phyloP scores from a whole-genome alignment of 1,284 basidiomycete genomes.

The Marasmius sp. region DNA sequence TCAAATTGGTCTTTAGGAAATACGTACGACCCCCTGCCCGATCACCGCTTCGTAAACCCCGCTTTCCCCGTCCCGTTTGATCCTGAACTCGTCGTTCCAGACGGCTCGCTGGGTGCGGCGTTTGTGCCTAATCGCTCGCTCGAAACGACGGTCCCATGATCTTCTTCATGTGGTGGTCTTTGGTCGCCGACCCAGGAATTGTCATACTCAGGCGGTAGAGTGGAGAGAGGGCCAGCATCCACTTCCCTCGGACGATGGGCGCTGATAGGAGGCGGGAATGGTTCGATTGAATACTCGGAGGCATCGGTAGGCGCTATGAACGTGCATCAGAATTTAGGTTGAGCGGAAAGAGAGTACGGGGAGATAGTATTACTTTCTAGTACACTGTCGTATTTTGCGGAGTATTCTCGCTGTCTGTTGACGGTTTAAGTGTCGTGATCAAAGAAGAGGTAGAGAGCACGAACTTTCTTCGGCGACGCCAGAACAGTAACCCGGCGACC shows the following conservation, averaged over 20 bases:
- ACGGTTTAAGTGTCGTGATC: not conserved
- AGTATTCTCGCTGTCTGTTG: not conserved
- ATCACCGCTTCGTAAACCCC: too few relatives aligned
- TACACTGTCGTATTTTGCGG: not conserved
- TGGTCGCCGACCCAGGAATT: not conserved
- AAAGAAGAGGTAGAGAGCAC: not conserved
- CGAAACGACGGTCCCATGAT: too few relatives aligned
- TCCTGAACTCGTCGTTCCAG: too few relatives aligned
- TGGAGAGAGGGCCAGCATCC: not conserved
- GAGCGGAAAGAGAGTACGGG: not conserved
- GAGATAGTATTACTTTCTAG: not conserved
- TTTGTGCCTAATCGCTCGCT: too few relatives aligned
- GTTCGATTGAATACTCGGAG: not conserved
- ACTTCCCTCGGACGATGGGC: not conserved
- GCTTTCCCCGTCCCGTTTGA: too few relatives aligned
- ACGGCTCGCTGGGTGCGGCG: too few relatives aligned
- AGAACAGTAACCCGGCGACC: not conserved
- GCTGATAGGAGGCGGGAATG: not conserved
- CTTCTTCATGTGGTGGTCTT: not conserved
- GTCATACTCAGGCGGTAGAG: not conserved
- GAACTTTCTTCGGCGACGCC: not conserved
- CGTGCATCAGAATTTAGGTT: not conserved
- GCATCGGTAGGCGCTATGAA: not conserved
- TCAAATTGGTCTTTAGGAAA: too few relatives aligned
- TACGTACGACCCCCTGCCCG: too few relatives aligned